Conservation (phyloP, 495 filamentous ascomycete species). For the Pyronema omphalodes region DNA sequence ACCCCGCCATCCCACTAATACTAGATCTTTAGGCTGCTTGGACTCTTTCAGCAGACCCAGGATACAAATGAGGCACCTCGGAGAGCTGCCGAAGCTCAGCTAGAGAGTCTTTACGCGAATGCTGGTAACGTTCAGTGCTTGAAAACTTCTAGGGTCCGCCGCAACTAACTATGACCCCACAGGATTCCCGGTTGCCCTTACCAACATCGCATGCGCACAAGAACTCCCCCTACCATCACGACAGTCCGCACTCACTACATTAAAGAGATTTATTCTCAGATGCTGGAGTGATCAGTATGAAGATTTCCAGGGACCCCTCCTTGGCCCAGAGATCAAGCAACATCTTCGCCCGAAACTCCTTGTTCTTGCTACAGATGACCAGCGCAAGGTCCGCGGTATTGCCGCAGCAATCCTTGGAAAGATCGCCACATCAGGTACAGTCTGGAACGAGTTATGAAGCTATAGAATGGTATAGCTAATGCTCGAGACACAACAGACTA, state of each 20-base stretch:
- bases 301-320: slow-evolving; percentile 46
- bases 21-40: neutral
- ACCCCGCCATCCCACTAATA: neutral
- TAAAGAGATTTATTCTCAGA: slow-evolving; percentile 62
- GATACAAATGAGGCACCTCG: slow-evolving; percentile 15
- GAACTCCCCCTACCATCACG: slow-evolving; percentile 52
- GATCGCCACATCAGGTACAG: slow-evolving; percentile 46
- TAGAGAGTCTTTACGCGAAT: slow-evolving; percentile 15
- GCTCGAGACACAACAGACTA: slow-evolving; percentile 42
- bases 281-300: slow-evolving; percentile 45
- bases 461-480: neutral
- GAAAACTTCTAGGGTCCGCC: neutral
- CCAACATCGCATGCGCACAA: slow-evolving; percentile 57
- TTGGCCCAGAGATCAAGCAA: slow-evolving; percentile 49
- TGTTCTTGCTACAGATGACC: slow-evolving; percentile 60
- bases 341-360: slow-evolving; percentile 51
- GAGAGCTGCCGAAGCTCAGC: slow-evolving; percentile 21
- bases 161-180: slow-evolving; percentile 16
- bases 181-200: slow-evolving; percentile 58
- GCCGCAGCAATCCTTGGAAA: slow-evolving; percentile 87
- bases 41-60: neutral
- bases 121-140: slow-evolving; percentile 7
- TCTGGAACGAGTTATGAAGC: neutral
- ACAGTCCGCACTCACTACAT: slow-evolving; percentile 61
- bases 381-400: slow-evolving; percentile 67